Evolutionary conservation across 257 asterid species (phyloP), one percentile per base, ranked within the genome.

Genomic region (Solanum pimpinellifolium): DNA sequence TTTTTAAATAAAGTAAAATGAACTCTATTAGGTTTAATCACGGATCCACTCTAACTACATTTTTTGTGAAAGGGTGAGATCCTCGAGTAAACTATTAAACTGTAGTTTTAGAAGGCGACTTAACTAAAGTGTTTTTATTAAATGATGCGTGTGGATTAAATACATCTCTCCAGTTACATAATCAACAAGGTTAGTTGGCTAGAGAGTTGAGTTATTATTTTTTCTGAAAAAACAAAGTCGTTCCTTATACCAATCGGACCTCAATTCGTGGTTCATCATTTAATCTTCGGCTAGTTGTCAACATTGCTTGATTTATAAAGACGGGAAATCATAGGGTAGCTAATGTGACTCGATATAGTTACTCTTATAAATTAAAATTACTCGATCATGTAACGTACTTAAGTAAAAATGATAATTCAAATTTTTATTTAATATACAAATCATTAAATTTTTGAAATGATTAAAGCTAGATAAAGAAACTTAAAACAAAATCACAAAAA

Each of bases 271-370:
- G 7, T 2, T 12, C 23, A 15, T 29, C n/a, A 7, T 69, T 7
- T 10, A 31, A 31, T 29, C 11, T 69, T 69, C 6, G 3, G 0
- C 4, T 0, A 4, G 1, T 69, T 1, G 1, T 4, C 23, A 3
- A 7, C 8, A 13, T 12, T 25, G 25, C 3, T 15, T 31, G 13
- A 29, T 11, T 29, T 69, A 31, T 15, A 29, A 69, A 31, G 13
- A 7, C 6, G 3, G 11, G 1, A 14, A 65, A n/a, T 2, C 0
- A 1, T 12, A 69, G 1, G 20, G 0, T 3, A 15, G 0, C 23
- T 15, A 20, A 1, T 7, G 23, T 31, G 41, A 35, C 9, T 7
- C 4, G 9, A 73, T 72, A 33, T 72, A 72, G 46, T 72, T 72
- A 72, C 25, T 72, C 25, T 6, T 33, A 72, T 33, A 18, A 35